Percentiles rank a stretch among this genome's conserved stretches.
These are phyloP conservation scores for Wickerhamomyces tratensis DNA, from an alignment of 805 yeast genomes.

Conservation along the genomic window DNA sequence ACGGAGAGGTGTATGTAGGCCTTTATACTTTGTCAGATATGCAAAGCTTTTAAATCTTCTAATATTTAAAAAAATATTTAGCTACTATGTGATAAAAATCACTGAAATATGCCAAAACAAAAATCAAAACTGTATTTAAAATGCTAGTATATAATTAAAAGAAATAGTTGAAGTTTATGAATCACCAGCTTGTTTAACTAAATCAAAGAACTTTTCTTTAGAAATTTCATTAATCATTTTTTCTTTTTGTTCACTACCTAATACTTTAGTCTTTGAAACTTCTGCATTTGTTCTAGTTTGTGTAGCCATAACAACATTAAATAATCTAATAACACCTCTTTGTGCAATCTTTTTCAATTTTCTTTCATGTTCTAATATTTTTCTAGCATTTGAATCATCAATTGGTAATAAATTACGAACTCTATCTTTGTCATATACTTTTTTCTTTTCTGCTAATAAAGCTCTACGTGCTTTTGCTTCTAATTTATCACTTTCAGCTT, in stretches of 20 bases:
- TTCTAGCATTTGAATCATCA: conserved; percentile 48
- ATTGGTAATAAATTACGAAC: conserved; percentile 58
- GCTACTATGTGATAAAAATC: too few relatives aligned
- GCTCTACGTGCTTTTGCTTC: conserved; percentile 77
- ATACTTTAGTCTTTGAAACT: conserved; percentile 33
- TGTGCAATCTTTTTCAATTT: conserved; percentile 73
- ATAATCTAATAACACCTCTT: conserved; percentile 76
- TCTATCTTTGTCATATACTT: conserved; percentile 55
- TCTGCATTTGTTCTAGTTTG: conserved; percentile 54
- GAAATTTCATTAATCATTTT: conserved; percentile 68
- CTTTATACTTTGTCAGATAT: too few relatives aligned
- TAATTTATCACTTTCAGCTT: conserved; percentile 70
- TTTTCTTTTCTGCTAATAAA: conserved; percentile 62
- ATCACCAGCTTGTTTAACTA: conserved; percentile 73
- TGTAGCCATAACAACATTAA: conserved; percentile 74
- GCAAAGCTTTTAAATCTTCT: too few relatives aligned
- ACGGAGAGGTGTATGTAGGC: too few relatives aligned
- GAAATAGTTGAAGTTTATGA: neutral
- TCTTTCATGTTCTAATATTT: conserved; percentile 56
- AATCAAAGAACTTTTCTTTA: conserved; percentile 81
- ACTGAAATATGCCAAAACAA: too few relatives aligned
- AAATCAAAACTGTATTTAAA: too few relatives aligned
- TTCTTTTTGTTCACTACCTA: conserved; percentile 37
- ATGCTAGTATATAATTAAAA: too few relatives aligned
- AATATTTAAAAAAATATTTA: too few relatives aligned